Evolutionary conservation across 164 flowering plant genomes (phyloP), one percentile per base, ranked within the genome.

Genomic region (Dillenia turbinata): DNA sequence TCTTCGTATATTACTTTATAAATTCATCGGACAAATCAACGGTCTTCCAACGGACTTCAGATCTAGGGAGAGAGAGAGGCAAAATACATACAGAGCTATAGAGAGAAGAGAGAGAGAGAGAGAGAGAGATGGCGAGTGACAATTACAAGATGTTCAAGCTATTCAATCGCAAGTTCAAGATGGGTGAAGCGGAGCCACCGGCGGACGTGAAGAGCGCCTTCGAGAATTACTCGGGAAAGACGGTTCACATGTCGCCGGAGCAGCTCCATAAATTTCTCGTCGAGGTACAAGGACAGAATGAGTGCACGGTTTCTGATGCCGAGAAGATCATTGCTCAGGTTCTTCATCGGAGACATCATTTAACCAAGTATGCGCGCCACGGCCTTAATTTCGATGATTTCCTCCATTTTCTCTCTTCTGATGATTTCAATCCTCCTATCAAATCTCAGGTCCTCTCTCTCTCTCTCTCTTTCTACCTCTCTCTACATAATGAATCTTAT

Each of bases 151-250:
- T 91, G 87, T 83, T 86, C 59, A 72, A 76, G 48, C 75, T 76
- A 62, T 89, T 94, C 72, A 91, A 76, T 49, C 68, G 97, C 56
- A 91, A 82, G 77, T 94, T 87, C 78, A 79, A 77, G 72, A 69
- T 73, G 61, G 77, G 49, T 48, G 94, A 85, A 67, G 69, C 66
- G 57, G 79, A 73, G 64, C 86, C 96, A 2, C 97, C 97, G 17
- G 12, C 62, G 17, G 93, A 84, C 69, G 88, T 94, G 15, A 79
- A 56, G 52, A 77, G 64, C 26, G 82, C 77, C 4, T 91, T 86
- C 63, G 1, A 63, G 3, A 59, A 17, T 10, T 88, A 69, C 64
- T 43, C 92, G 1, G 78, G 57, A 1, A 82, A 77, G 1, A 75
- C 66, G 4, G 17, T 52, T 26, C 71, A 74, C 54, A 81, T 94